Conservation (phyloP, 1,284 basidiomycete species). For the Rhodotorula sp. region DNA sequence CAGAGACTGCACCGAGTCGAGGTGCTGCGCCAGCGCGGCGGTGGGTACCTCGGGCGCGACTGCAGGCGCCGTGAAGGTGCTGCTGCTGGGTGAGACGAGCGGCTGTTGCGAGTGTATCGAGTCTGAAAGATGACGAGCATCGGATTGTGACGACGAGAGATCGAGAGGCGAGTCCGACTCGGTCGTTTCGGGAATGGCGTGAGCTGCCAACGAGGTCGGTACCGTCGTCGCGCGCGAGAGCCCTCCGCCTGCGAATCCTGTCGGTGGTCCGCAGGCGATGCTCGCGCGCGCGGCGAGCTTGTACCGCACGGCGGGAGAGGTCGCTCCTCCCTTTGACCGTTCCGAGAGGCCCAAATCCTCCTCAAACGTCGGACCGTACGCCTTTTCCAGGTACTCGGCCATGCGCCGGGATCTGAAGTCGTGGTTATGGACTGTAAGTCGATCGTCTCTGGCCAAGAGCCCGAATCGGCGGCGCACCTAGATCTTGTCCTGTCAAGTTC, state of each 20-base stretch:
- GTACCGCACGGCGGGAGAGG: constrained; percentile 14
- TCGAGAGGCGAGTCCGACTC: neutral
- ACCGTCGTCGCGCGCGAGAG: neutral
- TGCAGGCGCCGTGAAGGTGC: neutral
- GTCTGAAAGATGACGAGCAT: neutral
- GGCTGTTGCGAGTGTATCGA: too few species aligned
- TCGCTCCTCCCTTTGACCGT: neutral
- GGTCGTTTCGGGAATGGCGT: constrained; percentile 8
- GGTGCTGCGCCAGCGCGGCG: constrained; percentile 15
- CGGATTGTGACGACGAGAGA: neutral
- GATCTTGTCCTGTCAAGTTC: constrained; percentile 21
- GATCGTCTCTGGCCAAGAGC: too few species aligned
- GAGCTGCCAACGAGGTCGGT: constrained; percentile 3
- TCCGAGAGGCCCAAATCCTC: constrained; percentile 26
- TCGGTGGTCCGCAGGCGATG: neutral
- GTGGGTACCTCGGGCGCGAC: neutral
- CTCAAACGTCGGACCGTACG: constrained; percentile 26
- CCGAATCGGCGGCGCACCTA: constrained; percentile 10
- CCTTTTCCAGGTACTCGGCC: constrained; percentile 26
- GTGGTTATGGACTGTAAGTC: neutral
- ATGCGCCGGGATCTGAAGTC: constrained; percentile 13
- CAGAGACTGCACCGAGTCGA: constrained; percentile 33
- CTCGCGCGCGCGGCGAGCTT: constrained; percentile 15
- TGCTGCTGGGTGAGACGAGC: neutral
- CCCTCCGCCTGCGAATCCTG: neutral